Evolutionary conservation across 805 yeast genomes (phyloP), one percentile per base, ranked within the genome.

Genomic region (Kurtzmaniella fragi): DNA sequence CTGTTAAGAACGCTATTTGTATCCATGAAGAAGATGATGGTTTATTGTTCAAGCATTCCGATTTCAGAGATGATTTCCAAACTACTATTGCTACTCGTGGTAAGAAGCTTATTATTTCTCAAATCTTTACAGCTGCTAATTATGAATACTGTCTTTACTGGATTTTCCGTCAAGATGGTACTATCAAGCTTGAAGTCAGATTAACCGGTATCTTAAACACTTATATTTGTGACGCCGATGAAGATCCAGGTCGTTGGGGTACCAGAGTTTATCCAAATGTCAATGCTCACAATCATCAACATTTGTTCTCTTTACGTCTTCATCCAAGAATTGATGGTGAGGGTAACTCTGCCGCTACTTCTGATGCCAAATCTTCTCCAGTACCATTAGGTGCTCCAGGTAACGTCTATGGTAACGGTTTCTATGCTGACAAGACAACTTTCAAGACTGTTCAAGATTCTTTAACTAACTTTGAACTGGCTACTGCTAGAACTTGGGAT

Each of bases 1-100:
- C 87, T 27, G 71, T 83, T 43, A 82, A 80, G 62, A 82, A 84
- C 50, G 91, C 90, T 12, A 74, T 84, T 44, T 84, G 93, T 63
- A 83, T 84, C 53, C 93, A 85, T 59, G 93, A 84, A 67, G 91
- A 84, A 62, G 93, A 85, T 55, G 89, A 83, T 53, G 91, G 93
- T 27, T 62, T 84, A 47, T 65, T 84, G 48, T 83, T 70, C 73
- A 84, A 84, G 69, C 93, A 84, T 64, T 82, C 91, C 42, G 91
- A 84, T 64, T 84, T 82, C 69, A 77, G 93, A 70, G 91, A 84
- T 60, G 77, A 73, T 56, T 83, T 82, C 63, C 79, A 78, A 45
- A 84, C 91, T 39, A 76, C 84, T 28, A 75, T 84, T 49, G 83
- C 79, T 44, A 80, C 88, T 37, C 77, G 95, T 67, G 84, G 88